phyloP scores from a whole-genome alignment of 257 asterid species.

The Capsicum pubescens region DNA sequence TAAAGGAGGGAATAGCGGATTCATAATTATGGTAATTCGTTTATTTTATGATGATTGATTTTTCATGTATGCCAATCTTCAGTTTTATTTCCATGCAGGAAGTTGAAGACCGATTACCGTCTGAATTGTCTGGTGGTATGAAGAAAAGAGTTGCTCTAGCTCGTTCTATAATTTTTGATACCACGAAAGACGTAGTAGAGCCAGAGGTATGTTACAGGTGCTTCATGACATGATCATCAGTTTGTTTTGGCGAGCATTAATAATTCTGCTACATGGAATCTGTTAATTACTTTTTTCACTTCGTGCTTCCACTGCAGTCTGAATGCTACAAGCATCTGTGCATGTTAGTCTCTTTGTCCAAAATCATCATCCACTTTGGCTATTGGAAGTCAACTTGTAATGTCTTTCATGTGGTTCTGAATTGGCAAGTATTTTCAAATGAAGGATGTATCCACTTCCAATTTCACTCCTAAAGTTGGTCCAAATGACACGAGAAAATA shows the following conservation, averaged over 20 bases:
- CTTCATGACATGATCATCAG: conserved; percentile 20
- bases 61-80: conserved; percentile 25
- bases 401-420: not conserved
- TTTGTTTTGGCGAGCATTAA: not conserved
- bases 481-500: conserved; percentile 3
- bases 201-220: conserved; percentile 76
- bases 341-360: not conserved
- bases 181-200: conserved; percentile 78
- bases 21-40: not conserved
- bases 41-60: conserved; percentile 28
- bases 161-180: conserved; percentile 91
- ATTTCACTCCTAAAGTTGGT: not conserved
- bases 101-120: conserved; percentile 90
- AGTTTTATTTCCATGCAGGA: conserved; percentile 57
- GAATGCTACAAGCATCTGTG: not conserved
- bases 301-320: conserved; percentile 1
- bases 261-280: conserved; percentile 13
- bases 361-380: not conserved
- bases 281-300: not conserved
- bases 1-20: not conserved
- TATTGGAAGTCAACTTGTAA: not conserved
- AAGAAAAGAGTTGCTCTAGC: conserved; percentile 99
- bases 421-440: not conserved
- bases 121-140: conserved; percentile 99
- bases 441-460: not conserved